phyloP scores from a whole-genome alignment of 1,284 basidiomycete species.

The Somion occarium region DNA sequence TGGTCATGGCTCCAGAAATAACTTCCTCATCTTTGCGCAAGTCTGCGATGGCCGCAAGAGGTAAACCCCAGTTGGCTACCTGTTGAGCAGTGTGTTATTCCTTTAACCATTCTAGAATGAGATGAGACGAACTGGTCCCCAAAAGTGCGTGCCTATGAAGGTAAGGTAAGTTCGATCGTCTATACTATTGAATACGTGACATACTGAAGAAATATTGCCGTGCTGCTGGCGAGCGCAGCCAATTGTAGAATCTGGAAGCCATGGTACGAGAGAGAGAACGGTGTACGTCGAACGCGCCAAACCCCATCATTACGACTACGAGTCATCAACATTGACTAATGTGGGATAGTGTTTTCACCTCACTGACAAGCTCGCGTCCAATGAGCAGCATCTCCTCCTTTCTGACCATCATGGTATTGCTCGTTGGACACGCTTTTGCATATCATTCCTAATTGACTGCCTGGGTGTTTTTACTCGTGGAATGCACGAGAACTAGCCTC shows the following conservation, averaged over 20 bases:
- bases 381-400: no score
- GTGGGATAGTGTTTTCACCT: neutral
- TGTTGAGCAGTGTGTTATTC: constrained; percentile 36
- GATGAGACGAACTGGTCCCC: constrained; percentile 69
- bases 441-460: no score
- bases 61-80: constrained; percentile 97
- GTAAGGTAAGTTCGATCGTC: neutral
- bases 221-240: constrained; percentile 85
- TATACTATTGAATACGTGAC: constrained; percentile 29
- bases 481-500: constrained; percentile 1
- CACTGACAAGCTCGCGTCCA: neutral
- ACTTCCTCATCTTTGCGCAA: constrained; percentile 90
- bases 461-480: no score
- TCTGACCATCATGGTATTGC: neutral
- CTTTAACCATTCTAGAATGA: constrained; percentile 2
- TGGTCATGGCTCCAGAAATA: constrained; percentile 95
- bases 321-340: neutral
- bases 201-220: constrained; percentile 92
- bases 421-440: neutral
- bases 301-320: no score
- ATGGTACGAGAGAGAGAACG: constrained; percentile 35
- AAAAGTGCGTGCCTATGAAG: constrained; percentile 84
- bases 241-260: constrained; percentile 79
- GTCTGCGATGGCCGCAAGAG: constrained; percentile 87
- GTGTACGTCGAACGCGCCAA: neutral